Evolutionary conservation across 495 filamentous ascomycete genomes (phyloP).

Genomic region (Alectoria sarmentosa): DNA sequence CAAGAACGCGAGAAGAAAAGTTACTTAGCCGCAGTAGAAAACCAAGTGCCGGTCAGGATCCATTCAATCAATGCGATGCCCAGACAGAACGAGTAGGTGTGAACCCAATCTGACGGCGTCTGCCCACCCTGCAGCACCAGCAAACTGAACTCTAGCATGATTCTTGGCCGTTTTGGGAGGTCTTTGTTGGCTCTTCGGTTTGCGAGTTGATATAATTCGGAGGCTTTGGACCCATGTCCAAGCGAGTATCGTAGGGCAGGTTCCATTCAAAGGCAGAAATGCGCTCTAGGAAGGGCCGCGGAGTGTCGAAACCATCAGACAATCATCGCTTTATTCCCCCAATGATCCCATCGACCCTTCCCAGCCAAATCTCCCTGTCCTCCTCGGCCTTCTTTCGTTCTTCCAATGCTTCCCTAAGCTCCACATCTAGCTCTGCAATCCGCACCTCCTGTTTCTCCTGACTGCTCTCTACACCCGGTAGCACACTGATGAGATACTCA

Average conservation of each 20-base stretch:
- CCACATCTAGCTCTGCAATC: constrained; percentile 68
- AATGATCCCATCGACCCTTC: constrained; percentile 61
- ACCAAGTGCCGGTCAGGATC: not conserved
- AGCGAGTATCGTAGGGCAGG: not conserved
- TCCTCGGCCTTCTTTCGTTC: constrained; percentile 61
- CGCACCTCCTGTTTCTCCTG: constrained; percentile 71
- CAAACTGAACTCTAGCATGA: not conserved
- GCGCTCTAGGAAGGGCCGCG: not conserved
- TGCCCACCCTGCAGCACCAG: not conserved
- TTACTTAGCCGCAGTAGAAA: not conserved
- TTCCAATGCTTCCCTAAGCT: constrained; percentile 65
- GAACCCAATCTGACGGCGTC: not conserved
- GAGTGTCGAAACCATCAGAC: not conserved
- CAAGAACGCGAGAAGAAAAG: not conserved
- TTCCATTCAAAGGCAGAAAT: not conserved
- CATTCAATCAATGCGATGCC: not conserved
- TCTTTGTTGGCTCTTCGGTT: not conserved
- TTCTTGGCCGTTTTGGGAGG: not conserved
- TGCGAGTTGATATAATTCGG: not conserved
- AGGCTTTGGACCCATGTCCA: not conserved
- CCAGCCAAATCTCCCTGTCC: constrained; percentile 63
- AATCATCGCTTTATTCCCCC: constrained; percentile 36
- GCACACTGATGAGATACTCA: constrained; percentile 68
- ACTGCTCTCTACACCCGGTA: constrained; percentile 84
- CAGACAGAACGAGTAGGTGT: not conserved